Evolutionary conservation across 805 yeast genomes (phyloP).

Genomic region (baker's yeast (Saccharomyces cerevisiae)): DNA sequence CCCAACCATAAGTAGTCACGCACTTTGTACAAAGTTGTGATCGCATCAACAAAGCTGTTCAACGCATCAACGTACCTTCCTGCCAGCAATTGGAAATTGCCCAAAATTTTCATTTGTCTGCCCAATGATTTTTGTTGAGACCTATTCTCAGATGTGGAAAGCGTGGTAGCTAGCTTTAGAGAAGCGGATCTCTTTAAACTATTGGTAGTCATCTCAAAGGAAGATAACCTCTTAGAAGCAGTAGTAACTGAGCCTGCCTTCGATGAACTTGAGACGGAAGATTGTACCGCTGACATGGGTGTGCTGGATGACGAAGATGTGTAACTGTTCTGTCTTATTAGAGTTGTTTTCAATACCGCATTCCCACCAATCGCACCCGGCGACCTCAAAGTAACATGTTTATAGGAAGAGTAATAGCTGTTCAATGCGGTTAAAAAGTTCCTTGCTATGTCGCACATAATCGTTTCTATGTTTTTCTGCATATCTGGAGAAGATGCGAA

Average conservation of each 20-base stretch:
- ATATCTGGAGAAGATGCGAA: conserved; percentile 3
- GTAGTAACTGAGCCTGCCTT: conserved; percentile 2
- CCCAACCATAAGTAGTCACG: conserved; percentile 85
- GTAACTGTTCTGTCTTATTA: conserved; percentile 22
- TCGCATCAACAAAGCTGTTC: conserved; percentile 65
- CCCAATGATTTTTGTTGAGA: conserved; percentile 50
- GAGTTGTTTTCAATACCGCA: conserved; percentile 32
- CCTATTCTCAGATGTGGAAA: conserved; percentile 29
- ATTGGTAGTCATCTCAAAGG: conserved; percentile 31
- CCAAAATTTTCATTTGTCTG: conserved; percentile 66
- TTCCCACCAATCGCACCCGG: conserved; percentile 60
- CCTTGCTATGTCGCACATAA: conserved; percentile 63
- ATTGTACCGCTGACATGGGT: conserved; percentile 1
- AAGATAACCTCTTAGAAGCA: conserved; percentile 15
- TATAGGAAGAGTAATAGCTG: conserved; percentile 61
- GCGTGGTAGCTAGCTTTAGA: conserved; percentile 27
- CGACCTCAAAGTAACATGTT: conserved; percentile 73
- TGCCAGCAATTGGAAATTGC: conserved; percentile 67
- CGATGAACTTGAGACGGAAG: conserved; percentile 1
- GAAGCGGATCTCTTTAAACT: conserved; percentile 29
- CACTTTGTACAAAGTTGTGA: conserved; percentile 45
- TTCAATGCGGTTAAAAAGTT: conserved; percentile 58
- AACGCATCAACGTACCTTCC: conserved; percentile 73
- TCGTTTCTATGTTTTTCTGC: conserved; percentile 42
- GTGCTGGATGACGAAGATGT: conserved; percentile 6